Evolutionary conservation across 306 rosid genomes (phyloP), one percentile per base, ranked within the genome.

Genomic region (Quercus variabilis): DNA sequence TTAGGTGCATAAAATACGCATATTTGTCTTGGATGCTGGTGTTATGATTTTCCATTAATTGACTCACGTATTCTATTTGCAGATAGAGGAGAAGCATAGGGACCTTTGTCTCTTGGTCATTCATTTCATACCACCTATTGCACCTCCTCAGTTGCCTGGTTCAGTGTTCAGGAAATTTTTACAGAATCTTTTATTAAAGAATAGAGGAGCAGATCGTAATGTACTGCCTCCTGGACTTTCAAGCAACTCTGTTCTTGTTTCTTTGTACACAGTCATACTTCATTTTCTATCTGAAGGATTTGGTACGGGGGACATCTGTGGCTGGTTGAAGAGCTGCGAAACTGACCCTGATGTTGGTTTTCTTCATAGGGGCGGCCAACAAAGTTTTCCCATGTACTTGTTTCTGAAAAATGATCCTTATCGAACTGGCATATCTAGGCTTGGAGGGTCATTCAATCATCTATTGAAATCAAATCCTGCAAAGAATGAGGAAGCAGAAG

Each of bases 81-180:
- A 95, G 99, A 89, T 93, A 77, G 99, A 95, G 86, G 98, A 93
- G 93, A 95, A 93, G 90, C 99, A 91, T 75, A 93, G 97, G 89
- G 96, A 88, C 78, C 99, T 95, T 17, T 95, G 99, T 75, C 87
- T 83, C 83, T 79, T 95, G 73, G 99, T 95, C 82, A 95, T 95
- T 83, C 99, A 89, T 78, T 95, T 93, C 80, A 90, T 93, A 77
- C 99, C 99, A 18, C 99, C 99, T 55, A 81, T 87, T 3, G 71
- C 83, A 23, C 92, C 98, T 81, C 92, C 91, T 55, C 98, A 95
- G 80, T 86, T 95, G 62, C 99, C 98, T 76, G 98, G 99, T 79
- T 88, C 98, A 9, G 96, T 93, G 57, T 92, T 95, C 78, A 89
- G 96, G 86, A 86, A 92, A 69, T 91, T 95, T 76, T 84, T 95